These are phyloP conservation scores for Ambrosia artemisiifolia DNA, from an alignment of 129 eudicot species.

Conservation along the genomic window DNA sequence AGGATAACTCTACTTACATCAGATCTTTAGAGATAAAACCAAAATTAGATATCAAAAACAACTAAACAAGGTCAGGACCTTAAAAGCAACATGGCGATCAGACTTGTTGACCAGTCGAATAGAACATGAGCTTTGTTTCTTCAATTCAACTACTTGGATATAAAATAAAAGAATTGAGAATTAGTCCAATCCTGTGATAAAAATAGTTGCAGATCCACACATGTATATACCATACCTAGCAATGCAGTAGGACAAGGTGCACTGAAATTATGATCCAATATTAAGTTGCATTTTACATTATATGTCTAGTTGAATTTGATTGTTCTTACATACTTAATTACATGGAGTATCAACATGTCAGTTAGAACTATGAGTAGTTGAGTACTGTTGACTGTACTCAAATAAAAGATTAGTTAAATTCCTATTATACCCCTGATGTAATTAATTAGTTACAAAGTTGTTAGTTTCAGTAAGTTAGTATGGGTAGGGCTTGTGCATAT, in stretches of 20 bases:
- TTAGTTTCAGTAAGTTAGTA: too few relatives aligned
- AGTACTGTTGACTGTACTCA: too few relatives aligned
- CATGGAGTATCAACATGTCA: neutral
- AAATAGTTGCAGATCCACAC: neutral
- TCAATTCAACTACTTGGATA: constrained; percentile 46
- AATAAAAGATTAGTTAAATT: too few relatives aligned
- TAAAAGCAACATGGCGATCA: constrained; percentile 55
- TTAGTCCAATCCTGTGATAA: constrained; percentile 14
- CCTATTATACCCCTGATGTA: too few relatives aligned
- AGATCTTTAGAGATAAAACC: neutral
- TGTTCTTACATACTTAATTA: constrained; percentile 6
- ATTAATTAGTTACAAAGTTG: too few relatives aligned
- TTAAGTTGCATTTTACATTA: neutral
- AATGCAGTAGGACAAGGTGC: neutral
- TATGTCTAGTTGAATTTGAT: neutral
- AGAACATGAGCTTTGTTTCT: constrained; percentile 57
- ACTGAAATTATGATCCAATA: neutral
- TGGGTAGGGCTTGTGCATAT: too few relatives aligned
- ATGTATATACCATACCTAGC: neutral
- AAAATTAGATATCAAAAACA: constrained; percentile 2
- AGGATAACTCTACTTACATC: constrained; percentile 5
- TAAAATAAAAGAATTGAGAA: constrained; percentile 14
- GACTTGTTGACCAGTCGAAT: constrained; percentile 52
- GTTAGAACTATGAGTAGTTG: too few relatives aligned
- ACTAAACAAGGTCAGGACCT: constrained; percentile 14